Evolutionary conservation across 768 basidiomycete genomes (phyloP).

Genomic region (Pulveroboletus sp.): DNA sequence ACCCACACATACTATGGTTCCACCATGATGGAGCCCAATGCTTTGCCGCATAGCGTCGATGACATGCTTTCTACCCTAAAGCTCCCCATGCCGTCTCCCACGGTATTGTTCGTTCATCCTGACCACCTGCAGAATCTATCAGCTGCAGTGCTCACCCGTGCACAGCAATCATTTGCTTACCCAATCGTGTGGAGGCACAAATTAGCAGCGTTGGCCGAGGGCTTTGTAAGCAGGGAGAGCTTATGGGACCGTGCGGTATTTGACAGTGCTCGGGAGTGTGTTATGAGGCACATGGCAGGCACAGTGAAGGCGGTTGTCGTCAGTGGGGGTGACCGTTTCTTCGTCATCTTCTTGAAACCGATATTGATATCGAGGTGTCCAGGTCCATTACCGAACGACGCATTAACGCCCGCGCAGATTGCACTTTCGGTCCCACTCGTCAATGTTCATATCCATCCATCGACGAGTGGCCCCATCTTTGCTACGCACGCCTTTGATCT

Average conservation of each 20-base stretch:
- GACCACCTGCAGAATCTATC: conserved; percentile 55
- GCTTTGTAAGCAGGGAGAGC: conserved; percentile 71
- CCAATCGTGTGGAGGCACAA: conserved; percentile 78
- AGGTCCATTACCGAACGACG: conserved; percentile 48
- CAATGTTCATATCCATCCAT: conserved; percentile 53
- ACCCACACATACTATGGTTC: conserved; percentile 45
- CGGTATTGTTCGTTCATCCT: conserved; percentile 70
- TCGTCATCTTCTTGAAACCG: neutral
- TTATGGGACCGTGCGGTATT: conserved; percentile 84
- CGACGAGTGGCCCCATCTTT: conserved; percentile 72
- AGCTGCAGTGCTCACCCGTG: conserved; percentile 47
- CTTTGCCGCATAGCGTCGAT: conserved; percentile 31
- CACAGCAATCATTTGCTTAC: conserved; percentile 51
- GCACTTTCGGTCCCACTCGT: conserved; percentile 76
- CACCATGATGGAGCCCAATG: conserved; percentile 1
- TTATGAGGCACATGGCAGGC: conserved; percentile 56
- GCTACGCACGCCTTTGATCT: conserved; percentile 83
- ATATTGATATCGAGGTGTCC: neutral
- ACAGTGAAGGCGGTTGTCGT: conserved; percentile 66
- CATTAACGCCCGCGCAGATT: conserved; percentile 61
- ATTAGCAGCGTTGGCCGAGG: conserved; percentile 58
- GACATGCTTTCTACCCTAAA: conserved; percentile 46
- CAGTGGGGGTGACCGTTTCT: conserved; percentile 54
- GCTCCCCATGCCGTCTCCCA: conserved; percentile 68
- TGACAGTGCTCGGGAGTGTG: conserved; percentile 55